A percentile compares a stretch with the other conserved stretches of the same genome.
Conservation (phyloP, 1,284 basidiomycete genomes). For the Ustilago shanxiensis region DNA sequence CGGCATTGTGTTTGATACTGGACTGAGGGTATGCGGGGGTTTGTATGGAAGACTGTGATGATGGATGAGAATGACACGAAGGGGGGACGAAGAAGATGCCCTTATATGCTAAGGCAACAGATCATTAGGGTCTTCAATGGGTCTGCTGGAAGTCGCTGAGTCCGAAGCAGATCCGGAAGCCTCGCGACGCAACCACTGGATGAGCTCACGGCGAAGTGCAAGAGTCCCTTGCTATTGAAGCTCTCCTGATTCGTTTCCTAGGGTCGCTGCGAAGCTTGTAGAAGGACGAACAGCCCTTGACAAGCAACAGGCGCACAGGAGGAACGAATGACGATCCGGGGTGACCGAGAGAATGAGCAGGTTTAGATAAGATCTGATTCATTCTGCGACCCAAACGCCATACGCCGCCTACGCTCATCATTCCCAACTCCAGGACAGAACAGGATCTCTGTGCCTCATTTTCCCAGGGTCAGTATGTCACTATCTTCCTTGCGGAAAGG, state of each 20-base stretch:
- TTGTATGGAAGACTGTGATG: not conserved
- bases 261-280: not conserved
- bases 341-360: not conserved
- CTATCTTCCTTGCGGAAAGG: not conserved
- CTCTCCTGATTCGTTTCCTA: no score
- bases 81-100: not conserved
- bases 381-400: slow-evolving; percentile 10
- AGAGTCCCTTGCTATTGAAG: not conserved
- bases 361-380: slow-evolving; percentile 46
- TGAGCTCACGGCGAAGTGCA: not conserved
- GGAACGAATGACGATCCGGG: not conserved
- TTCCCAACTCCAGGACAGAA: not conserved
- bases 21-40: no score
- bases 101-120: not conserved
- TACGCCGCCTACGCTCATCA: slow-evolving; percentile 2
- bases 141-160: not conserved
- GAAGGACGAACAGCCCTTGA: not conserved
- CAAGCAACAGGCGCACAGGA: not conserved
- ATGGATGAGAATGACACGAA: not conserved
- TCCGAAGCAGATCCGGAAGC: not conserved
- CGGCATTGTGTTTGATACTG: slow-evolving; percentile 26
- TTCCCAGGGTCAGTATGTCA: no score
- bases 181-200: not conserved
- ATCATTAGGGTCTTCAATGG: not conserved
- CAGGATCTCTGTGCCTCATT: no score